A percentile compares a stretch with the other conserved stretches of the same genome.
Conservation (phyloP, 768 basidiomycete genomes). For the Trametes elegans region DNA sequence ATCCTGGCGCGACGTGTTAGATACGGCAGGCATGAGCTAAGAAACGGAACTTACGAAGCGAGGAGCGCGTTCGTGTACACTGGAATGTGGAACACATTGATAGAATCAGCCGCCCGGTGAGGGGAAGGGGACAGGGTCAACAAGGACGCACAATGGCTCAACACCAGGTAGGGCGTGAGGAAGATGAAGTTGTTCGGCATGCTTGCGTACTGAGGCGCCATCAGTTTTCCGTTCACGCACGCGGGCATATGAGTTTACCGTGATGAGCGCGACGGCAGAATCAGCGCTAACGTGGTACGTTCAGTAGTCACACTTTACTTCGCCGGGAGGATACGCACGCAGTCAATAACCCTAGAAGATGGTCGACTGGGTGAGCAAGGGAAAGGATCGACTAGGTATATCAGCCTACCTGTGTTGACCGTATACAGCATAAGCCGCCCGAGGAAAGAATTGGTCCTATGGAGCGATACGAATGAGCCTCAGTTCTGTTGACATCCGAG, state of each 20-base stretch:
- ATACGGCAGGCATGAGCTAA: not conserved
- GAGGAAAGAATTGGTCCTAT: conserved; percentile 40
- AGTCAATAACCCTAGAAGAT: conserved; percentile 38
- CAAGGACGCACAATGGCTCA: conserved; percentile 48
- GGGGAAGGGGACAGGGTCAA: not conserved
- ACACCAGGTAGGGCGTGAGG: conserved; percentile 50
- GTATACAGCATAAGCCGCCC: conserved; percentile 48
- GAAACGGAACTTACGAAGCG: conserved; percentile 34
- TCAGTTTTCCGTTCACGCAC: not conserved
- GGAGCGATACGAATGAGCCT: not conserved
- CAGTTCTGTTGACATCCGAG: too few species aligned
- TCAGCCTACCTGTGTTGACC: conserved; percentile 53
- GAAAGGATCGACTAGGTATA: not conserved
- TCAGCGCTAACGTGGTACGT: too few species aligned
- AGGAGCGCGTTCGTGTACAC: conserved; percentile 60
- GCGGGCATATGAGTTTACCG: conserved; percentile 25
- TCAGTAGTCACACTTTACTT: too few species aligned
- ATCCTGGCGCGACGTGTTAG: conserved; percentile 30
- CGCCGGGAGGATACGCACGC: conserved; percentile 34
- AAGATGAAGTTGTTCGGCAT: conserved; percentile 59
- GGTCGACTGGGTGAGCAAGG: not conserved
- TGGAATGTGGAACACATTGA: conserved; percentile 20
- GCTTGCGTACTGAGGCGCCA: conserved; percentile 33
- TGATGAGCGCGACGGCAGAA: conserved; percentile 43
- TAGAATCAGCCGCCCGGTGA: not conserved